Evolutionary conservation across 305 asterid species (phyloP), one percentile per base, ranked within the genome.

Genomic region (Euphrasia arctica): DNA sequence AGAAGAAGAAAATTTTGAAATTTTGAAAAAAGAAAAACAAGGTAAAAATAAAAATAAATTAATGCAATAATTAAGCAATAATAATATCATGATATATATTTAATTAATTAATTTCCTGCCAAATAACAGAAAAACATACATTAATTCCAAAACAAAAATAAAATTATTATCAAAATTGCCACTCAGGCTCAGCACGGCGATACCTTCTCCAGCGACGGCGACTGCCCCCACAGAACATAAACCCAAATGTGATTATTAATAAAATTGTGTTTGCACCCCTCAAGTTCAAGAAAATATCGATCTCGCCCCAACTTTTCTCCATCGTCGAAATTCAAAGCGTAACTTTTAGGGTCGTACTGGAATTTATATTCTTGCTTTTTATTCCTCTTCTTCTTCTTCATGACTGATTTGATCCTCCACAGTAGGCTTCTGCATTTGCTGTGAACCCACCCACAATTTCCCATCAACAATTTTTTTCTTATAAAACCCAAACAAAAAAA

Each of bases 261-360:
- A 34, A 70, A 57, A 7, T 60, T 52, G 41, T 73, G 63, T 28
- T 70, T 62, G 58, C 31, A 59, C 58, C 34, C 65, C 32, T 59
- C 50, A 67, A 66, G n/a, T 63, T 34, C 65, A 39, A 15, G 63
- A 70, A 63, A 68, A 22, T 34, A 63, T 32, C 54, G 62, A 8
- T 55, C 72, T 10, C 41, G 50, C 42, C 18, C 73, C 7, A 50
- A 68, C 27, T 66, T 28, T 51, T 63, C 70, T 14, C 86, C 86
- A 74, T 85, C 91, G 57, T 85, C 91, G 61, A 85, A 85, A 79
- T 85, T 85, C 62, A 85, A 78, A 8, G 91, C 85, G 66, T 85
- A 85, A 41, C 91, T 85, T 11, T 75, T 77, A 47, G 88, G 85
- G 66, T 85, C 91, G 58, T 85, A 85, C 76, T 78, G 91, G 65